Conservation (phyloP, 495 filamentous ascomycete species). For the Talaromyces wortmannii region DNA sequence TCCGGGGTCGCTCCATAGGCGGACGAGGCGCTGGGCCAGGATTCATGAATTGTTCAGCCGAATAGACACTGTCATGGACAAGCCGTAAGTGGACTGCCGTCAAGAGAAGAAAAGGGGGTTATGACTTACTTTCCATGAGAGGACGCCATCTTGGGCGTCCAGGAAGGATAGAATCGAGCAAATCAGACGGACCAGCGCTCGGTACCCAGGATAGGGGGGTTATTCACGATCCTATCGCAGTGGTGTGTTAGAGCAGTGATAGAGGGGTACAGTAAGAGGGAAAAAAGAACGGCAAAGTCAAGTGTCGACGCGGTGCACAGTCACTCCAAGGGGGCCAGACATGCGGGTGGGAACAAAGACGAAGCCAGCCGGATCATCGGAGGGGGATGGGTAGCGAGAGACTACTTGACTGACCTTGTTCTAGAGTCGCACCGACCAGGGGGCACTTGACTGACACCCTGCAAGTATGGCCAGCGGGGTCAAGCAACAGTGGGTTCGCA, state of each 20-base stretch:
- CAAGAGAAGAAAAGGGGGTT: neutral
- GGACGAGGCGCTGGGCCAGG: conserved; percentile 90
- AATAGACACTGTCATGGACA: conserved; percentile 46
- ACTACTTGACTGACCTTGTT: too few relatives aligned
- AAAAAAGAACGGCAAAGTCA: conserved; percentile 3
- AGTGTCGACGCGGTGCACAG: neutral
- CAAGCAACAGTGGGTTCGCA: too few relatives aligned
- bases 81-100: too few relatives aligned
- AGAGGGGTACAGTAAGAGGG: neutral
- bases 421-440: too few relatives aligned
- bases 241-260: neutral
- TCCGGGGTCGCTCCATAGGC: conserved; percentile 74
- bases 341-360: too few relatives aligned
- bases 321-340: neutral
- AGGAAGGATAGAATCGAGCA: neutral
- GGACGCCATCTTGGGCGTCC: conserved; percentile 13
- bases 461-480: too few relatives aligned
- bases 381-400: too few relatives aligned
- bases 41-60: conserved; percentile 83
- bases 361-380: too few relatives aligned
- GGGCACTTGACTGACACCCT: too few relatives aligned
- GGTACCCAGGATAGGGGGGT: neutral
- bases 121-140: conserved; percentile 36
- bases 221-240: neutral
- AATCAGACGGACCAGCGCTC: neutral